Evolutionary conservation across 306 rosid species (phyloP), one percentile per base, ranked within the genome.

Genomic region (Trifolium subterraneum): DNA sequence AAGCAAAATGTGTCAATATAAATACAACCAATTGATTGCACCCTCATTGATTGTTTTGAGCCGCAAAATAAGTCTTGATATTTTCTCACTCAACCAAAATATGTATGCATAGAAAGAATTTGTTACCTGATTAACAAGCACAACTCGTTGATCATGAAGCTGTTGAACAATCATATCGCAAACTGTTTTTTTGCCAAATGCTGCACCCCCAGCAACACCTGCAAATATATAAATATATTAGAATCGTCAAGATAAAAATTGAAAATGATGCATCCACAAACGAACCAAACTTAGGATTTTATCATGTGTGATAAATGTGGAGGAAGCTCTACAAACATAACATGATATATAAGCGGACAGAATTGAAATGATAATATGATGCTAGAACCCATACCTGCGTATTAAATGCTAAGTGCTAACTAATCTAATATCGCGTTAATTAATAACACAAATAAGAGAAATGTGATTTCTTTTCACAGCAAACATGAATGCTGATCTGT

Each of bases 171-270:
- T 95, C 98, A 92, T 83, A 82, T 95, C 96, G 80, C 99, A 95
- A 51, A 95, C 99, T 2, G 97, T 80, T 18, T 90, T 95, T 87
- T 92, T 95, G 58, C 99, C 99, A 39, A 98, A 95, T 69, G 99
- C 96, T 11, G 99, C 97, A 76, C 99, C 99, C 50, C 99, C 99
- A 78, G 96, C 92, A 82, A 95, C 99, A 80, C 99, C 99, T 95
- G 84, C 68, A 64, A 36, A 62, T 50, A 10, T 11, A 64, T 23
- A 52, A 72, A 70, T 42, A 64, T 18, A 71, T 55, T 64, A 54
- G 20, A 81, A 64, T 52, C 29, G 36, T 45, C 12, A 27, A 65
- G 76, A 71, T 44, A 70, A 59, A 39, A 22, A 47, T 29, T 70
- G 20, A 39, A 77, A 59, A 48, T 3, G 64, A 1, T 15, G 56